A percentile compares a stretch with the other conserved stretches of the same genome.
Evolutionary conservation across 495 filamentous ascomycete species (phyloP).

Genomic region (Pyrenopolyporus hunteri): DNA sequence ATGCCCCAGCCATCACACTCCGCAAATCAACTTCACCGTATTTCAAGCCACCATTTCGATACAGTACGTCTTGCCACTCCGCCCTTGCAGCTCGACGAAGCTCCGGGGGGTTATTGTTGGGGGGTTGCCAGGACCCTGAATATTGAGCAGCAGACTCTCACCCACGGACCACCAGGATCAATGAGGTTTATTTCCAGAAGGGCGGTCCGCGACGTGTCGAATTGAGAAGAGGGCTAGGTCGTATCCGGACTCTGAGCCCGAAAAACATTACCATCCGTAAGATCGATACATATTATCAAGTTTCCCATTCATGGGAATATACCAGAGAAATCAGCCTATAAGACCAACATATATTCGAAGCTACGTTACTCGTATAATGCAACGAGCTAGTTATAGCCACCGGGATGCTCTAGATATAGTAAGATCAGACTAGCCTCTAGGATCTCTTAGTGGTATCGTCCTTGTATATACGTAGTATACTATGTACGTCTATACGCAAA

Average conservation of each 20-base stretch:
- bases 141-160: slow-evolving; percentile 6
- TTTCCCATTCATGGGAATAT: slow-evolving; percentile 3
- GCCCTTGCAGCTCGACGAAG: slow-evolving; percentile 28
- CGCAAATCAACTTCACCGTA: slow-evolving; percentile 34
- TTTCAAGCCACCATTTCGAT: slow-evolving; percentile 6
- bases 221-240: slow-evolving; percentile 3
- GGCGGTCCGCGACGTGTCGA: background rate
- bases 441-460: background rate
- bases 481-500: no score
- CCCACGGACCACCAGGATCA: slow-evolving; percentile 14
- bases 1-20: slow-evolving; percentile 22
- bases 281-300: background rate
- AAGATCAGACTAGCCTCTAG: background rate
- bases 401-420: background rate
- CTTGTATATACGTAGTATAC: no score
- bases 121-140: slow-evolving; percentile 30
- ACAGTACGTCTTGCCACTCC: slow-evolving; percentile 11
- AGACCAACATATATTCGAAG: slow-evolving; percentile 4
- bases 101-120: slow-evolving; percentile 23
- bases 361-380: no score
- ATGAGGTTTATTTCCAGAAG: slow-evolving; percentile 10
- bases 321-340: slow-evolving; percentile 25
- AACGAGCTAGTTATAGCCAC: no score
- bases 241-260: slow-evolving; percentile 16
- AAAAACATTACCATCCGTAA: background rate